Conservation (phyloP, 2,329 filamentous ascomycete species). For the Pleomassaria siparia region DNA sequence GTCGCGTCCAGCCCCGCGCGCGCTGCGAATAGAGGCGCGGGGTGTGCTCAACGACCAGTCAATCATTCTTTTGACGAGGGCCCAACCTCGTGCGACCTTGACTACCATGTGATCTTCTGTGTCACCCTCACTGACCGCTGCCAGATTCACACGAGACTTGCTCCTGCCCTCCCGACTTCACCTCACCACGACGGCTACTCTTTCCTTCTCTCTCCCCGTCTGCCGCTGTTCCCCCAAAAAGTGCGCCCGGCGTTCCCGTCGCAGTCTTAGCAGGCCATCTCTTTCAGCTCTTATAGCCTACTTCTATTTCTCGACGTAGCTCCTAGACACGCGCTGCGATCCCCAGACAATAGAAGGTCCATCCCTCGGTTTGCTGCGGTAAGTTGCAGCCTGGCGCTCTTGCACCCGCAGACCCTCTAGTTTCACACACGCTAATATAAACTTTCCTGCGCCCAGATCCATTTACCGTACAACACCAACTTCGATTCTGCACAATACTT, state of each 20-base stretch:
- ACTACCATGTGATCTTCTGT: conserved; percentile 5
- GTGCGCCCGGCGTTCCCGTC: conserved; percentile 38
- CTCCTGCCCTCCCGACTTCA: conserved; percentile 15
- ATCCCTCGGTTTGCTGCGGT: conserved; percentile 24
- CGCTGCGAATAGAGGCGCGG: background rate
- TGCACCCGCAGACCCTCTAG: background rate
- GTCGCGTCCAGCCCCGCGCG: background rate
- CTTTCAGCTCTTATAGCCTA: conserved; percentile 19
- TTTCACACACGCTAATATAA: conserved; percentile 32
- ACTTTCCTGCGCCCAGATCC: conserved; percentile 21
- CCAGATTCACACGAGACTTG: conserved; percentile 13
- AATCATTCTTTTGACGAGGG: conserved; percentile 7
- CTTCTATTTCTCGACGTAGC: conserved; percentile 12
- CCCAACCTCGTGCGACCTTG: conserved; percentile 32
- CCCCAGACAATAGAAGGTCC: conserved; percentile 20
- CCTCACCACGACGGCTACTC: conserved; percentile 18
- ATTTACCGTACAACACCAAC: conserved; percentile 15
- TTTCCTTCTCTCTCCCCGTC: background rate
- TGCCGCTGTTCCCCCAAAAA: conserved; percentile 12
- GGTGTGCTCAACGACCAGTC: too few species aligned
- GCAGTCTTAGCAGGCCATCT: conserved; percentile 32
- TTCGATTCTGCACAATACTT: conserved; percentile 33
- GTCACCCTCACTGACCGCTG: conserved; percentile 34
- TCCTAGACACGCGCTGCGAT: conserved; percentile 5
- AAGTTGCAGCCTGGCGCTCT: conserved; percentile 25